Evolutionary conservation across 257 asterid species (phyloP).

Genomic region (Catharanthus roseus): DNA sequence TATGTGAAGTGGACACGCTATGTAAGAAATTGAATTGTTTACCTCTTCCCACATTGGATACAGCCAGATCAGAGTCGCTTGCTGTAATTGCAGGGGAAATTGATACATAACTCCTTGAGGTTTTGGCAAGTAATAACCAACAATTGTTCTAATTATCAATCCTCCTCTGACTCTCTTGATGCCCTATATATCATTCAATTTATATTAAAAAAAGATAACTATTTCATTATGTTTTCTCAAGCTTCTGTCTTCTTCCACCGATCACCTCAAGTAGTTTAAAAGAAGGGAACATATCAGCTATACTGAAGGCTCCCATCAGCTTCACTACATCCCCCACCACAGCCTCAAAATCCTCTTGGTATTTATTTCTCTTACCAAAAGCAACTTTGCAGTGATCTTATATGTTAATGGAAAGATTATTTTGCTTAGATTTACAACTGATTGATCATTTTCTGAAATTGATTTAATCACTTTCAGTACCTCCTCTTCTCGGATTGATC

Average conservation of each 20-base stretch:
- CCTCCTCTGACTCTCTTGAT: no score
- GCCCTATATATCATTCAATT: no score
- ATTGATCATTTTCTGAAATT: neutral
- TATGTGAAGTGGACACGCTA: no score
- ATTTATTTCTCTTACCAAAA: constrained; percentile 1
- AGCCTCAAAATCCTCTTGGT: constrained; percentile 9
- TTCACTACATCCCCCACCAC: neutral
- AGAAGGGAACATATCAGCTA: constrained; percentile 8
- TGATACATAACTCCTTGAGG: no score
- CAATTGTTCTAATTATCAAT: no score
- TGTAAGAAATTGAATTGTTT: no score
- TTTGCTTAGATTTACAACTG: constrained; percentile 2
- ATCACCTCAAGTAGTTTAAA: neutral
- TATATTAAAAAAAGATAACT: no score
- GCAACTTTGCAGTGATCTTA: constrained; percentile 8
- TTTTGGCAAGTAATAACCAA: no score
- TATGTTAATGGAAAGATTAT: neutral
- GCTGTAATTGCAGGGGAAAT: no score
- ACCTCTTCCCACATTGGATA: no score
- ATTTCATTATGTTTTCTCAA: neutral
- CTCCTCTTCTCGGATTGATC: constrained; percentile 18
- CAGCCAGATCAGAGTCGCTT: no score
- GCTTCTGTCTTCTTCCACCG: constrained; percentile 4
- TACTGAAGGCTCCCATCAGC: neutral
- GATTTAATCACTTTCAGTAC: constrained; percentile 3